phyloP scores from a whole-genome alignment of 176 grass and related monocot genomes.

The Otatea glauca region DNA sequence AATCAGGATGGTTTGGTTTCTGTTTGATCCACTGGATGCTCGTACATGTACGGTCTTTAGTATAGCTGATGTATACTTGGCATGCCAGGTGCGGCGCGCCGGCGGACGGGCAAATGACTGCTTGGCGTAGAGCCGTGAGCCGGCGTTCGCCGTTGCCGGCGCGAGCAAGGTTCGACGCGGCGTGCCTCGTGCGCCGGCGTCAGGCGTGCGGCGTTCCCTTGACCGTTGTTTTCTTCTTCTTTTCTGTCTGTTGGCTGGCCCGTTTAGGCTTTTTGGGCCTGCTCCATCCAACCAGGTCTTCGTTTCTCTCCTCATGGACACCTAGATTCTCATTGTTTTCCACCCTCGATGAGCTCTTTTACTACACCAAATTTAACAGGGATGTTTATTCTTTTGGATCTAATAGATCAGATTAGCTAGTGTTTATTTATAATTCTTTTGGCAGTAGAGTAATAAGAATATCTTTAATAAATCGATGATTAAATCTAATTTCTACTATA shows the following conservation, averaged over 20 bases:
- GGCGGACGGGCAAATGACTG: no score
- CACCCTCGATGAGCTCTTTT: no score
- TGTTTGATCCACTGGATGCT: not conserved
- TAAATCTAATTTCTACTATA: no score
- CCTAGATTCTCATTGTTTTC: not conserved
- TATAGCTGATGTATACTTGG: not conserved
- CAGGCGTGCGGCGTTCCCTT: not conserved
- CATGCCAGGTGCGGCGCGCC: no score
- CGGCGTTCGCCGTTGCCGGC: not conserved
- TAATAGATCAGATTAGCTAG: no score
- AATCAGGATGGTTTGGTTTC: not conserved
- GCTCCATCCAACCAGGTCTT: not conserved
- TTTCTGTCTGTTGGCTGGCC: not conserved
- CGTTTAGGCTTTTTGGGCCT: not conserved
- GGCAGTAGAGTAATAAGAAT: no score
- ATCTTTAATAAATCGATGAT: no score
- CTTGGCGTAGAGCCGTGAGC: not conserved
- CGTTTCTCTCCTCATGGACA: no score
- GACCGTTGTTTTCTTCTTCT: not conserved
- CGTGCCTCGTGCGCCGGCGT: not conserved
- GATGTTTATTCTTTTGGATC: no score
- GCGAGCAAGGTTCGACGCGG: not conserved
- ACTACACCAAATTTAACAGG: no score
- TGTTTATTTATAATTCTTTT: no score
- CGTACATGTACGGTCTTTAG: not conserved